Percentiles rank a stretch among this genome's conserved stretches.
Evolutionary conservation across 176 grass and related monocot species (phyloP).

Genomic region (Rhynchospora breviuscula): DNA sequence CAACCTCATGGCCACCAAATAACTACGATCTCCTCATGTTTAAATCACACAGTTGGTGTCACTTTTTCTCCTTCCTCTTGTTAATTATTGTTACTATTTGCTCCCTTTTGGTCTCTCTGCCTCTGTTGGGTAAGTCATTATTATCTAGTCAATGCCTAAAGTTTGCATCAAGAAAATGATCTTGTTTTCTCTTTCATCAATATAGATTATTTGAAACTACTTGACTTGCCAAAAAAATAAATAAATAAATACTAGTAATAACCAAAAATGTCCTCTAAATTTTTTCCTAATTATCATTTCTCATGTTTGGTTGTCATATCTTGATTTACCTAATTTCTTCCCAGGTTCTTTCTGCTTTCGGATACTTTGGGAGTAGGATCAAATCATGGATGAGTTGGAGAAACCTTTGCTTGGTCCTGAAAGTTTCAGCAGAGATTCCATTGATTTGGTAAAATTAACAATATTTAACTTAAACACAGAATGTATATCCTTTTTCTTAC

Average conservation of each 20-base stretch:
- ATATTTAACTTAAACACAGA: background rate
- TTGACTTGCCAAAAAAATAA: background rate
- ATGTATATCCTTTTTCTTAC: background rate
- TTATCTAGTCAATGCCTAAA: background rate
- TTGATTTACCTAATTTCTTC: background rate
- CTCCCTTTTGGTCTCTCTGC: background rate
- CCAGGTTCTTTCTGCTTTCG: background rate
- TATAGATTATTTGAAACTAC: background rate
- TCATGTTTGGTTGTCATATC: background rate
- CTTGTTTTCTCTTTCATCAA: background rate
- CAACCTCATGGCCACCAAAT: conserved; percentile 14
- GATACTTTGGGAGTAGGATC: background rate
- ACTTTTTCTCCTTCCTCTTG: background rate
- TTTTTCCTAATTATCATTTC: background rate
- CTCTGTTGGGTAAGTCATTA: conserved; percentile 12
- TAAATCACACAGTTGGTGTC: background rate
- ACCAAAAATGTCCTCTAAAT: background rate
- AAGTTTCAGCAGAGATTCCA: conserved; percentile 32
- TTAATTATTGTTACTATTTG: background rate
- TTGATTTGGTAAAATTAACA: conserved; percentile 49
- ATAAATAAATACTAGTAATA: background rate
- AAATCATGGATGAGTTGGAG: conserved; percentile 44
- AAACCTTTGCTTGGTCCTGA: conserved; percentile 48
- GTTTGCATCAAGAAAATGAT: background rate
- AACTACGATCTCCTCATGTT: background rate